Evolutionary conservation across 192 early-diverging fungal genomes (phyloP), one percentile per base, ranked within the genome.

Genomic region (Podila verticillata): DNA sequence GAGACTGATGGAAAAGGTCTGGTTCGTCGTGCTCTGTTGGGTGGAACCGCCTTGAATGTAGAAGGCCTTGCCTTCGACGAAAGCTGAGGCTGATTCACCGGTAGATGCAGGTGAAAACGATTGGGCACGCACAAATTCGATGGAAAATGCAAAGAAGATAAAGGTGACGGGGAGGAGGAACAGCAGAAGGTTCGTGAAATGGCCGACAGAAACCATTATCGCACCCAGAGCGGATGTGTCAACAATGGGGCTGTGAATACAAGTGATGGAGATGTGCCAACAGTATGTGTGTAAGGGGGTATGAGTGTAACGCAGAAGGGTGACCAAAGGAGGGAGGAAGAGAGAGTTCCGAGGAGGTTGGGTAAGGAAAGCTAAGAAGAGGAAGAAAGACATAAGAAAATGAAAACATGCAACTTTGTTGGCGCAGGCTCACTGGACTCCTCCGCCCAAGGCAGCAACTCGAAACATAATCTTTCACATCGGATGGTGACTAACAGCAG

Each of bases 31-130:
- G 13, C 1, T 60, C 15, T 26, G 28, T 10, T 17, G 8, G 29
- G 19, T 9, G 39, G 29, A 48, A 6, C 66, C 66, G 5, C 66
- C 66, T 44, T 60, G 22, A 17, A 68, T 30, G 34, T 68, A 68
- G 8, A 68, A 51, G 0, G 6, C 57, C 15, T 68, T n/a, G 8
- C 66, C 66, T 2, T 68, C 66, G 29, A 60, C 30, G 20, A 68
- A 68, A 7, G 10, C 56, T 19, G 34, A 58, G 4, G 66, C 12
- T 10, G 57, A 35, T 3, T 7, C n/a, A 9, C 22, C 36, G 1
- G 57, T 60, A 24, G 30, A 20, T 32, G 7, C 1, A 1, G 66
- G 66, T n/a, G 2, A 17, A 28, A 17, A 68, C 5, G 28, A 2
- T 39, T 68, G 66, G 19, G 39, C 57, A 5, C 49, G 7, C 13